Base-by-base conservation (phyloP, 495 filamentous ascomycete species). In the Tuber aestivum region DNA sequence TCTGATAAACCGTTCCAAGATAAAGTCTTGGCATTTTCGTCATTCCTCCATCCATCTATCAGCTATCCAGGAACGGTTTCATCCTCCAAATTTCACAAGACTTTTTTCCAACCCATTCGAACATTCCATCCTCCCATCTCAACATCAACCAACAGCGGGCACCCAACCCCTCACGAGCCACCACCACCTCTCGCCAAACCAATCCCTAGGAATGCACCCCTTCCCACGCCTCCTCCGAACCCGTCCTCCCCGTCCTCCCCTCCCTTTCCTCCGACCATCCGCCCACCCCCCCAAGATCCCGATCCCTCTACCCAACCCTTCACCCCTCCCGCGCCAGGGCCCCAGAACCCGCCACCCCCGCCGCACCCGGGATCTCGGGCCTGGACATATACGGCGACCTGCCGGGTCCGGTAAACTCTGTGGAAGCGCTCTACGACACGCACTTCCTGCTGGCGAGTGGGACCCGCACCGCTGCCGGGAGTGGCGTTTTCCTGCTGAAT, bases 391-490 rank as follows among this genome's bases (percentile, higher is more conserved):
- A 97, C 12, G 90, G 89, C n/a, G 89, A 88, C 76, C 88, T 91
- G 12, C 91, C 94, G 0, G 85, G 89, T 6, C 95, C 95, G 0
- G 87, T 92, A 0, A 97, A 95, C 0, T 88, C 89, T 0, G 88
- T 99, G n/a, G 94, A 97, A 77, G 89, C 91, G 48, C 94, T 91
- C 81, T 87, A 90, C 37, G 83, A 86, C 70, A 89, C 94, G 77
- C 94, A 94, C 8, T 97, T 97, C 83, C 87, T 90, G 72, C 85
- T 97, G 37, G 90, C 93, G 83, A 97, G 89, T 76, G 93, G 94
- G 2, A 84, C 91, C 2, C 89, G 87, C 80, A 86, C 97, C 23
- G 83, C 83, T 3, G 87, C 87, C 32, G 90, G 92, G 10, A 87
- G 88, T 41, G 93, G 91, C 0, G 86, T 93, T 37, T 80, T 99